Evolutionary conservation across 345 rosid genomes (phyloP), one percentile per base, ranked within the genome.

Genomic region (Pseudoturritis turrita): DNA sequence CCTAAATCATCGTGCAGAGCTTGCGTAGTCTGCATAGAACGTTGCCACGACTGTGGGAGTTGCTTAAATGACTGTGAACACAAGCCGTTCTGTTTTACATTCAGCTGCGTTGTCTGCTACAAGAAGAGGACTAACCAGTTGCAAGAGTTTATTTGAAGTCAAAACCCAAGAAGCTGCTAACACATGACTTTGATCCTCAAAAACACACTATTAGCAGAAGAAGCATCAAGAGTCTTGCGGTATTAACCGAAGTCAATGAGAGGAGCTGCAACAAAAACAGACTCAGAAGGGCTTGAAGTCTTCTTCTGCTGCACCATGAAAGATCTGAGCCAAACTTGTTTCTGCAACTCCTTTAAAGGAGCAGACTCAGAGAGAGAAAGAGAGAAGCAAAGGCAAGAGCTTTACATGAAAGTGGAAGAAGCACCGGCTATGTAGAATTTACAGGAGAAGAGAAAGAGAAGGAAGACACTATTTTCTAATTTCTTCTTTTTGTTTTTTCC

Each of bases 21-120:
- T 72, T 78, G 81, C 53, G 62, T 62, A 23, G 64, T 78, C 46
- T 78, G 81, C 60, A 61, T 78, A 45, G 70, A 61, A 21, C 78
- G 78, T 39, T 78, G 81, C 50, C 69, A 59, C 5, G 53, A 54
- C 17, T 78, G 81, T 54, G 81, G 81, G 10, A 46, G 66, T n/a
- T 78, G 77, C 78, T 39, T 72, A 21, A 72, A 21, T 44, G 76
- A 68, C 23, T 72, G 60, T 67, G 74, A 59, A 5, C 25, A 28
- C 45, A 62, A 54, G 54, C 73, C 58, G 6, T 78, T 77, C 45
- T 78, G 74, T 40, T 73, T 67, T 62, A 60, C 62, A 18, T 52
- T 61, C 19, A 43, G 44, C 63, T 77, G 80, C 28, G 49, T 33
- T 21, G 31, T 47, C 15, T 77, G 80, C 53, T 40, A 49, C 40